phyloP scores from a whole-genome alignment of 2,329 filamentous ascomycete genomes.

The Madurella mycetomatis region DNA sequence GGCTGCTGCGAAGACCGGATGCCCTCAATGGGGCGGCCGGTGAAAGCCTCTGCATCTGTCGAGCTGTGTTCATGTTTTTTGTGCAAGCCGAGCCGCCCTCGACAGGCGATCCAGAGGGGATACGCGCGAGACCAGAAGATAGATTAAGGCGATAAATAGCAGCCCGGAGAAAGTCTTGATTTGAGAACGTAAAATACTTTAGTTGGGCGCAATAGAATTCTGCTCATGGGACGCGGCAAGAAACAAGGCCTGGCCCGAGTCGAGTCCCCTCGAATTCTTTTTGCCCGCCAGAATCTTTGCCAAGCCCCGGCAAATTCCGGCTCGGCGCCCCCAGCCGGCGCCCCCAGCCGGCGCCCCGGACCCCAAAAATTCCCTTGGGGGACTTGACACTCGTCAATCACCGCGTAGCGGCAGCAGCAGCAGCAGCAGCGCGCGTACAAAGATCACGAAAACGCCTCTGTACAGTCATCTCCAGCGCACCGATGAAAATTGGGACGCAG shows the following conservation, averaged over 20 bases:
- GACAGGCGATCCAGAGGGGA: slow-evolving; percentile 2
- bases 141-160: slow-evolving; percentile 1
- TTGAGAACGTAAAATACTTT: no score
- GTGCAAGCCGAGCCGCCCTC: slow-evolving; percentile 10
- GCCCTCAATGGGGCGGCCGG: slow-evolving; percentile 21
- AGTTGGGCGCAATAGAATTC: neutral
- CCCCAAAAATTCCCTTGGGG: slow-evolving; percentile 20
- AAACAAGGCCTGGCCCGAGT: neutral
- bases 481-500: slow-evolving; percentile 10
- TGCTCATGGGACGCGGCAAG: slow-evolving; percentile 3
- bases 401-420: neutral
- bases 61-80: slow-evolving; percentile 25
- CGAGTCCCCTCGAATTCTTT: slow-evolving; percentile 15
- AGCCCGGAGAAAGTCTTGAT: neutral
- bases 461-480: neutral
- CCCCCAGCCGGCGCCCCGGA: no score
- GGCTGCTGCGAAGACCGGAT: slow-evolving; percentile 18
- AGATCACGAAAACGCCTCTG: neutral
- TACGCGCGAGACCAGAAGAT: neutral
- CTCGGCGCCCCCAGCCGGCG: slow-evolving; percentile 9
- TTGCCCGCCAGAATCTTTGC: slow-evolving; percentile 18
- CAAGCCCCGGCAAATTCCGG: slow-evolving; percentile 24
- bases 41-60: slow-evolving; percentile 23
- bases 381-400: neutral
- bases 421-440: no score